Percentiles rank a stretch among this genome's conserved stretches.
phyloP scores from a whole-genome alignment of 2,329 filamentous ascomycete genomes.

The Neurospora sp. region DNA sequence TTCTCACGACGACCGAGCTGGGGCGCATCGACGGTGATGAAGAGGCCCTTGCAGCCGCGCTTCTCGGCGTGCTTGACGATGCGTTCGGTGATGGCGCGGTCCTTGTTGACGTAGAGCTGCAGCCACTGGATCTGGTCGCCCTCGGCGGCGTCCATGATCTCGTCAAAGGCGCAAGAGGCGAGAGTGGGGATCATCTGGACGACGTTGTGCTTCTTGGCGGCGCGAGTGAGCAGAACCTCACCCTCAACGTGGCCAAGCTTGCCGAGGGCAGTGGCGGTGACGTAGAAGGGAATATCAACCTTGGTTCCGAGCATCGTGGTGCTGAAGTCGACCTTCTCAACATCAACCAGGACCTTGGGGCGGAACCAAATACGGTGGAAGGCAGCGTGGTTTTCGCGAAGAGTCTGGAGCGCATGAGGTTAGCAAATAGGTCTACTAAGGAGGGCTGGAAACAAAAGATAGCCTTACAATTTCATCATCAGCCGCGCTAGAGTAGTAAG shows the following conservation, averaged over 20 bases:
- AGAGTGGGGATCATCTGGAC: constrained; percentile 98
- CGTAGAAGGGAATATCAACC: constrained; percentile 81
- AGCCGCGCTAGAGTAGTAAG: constrained; percentile 90
- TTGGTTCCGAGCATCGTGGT: constrained; percentile 92
- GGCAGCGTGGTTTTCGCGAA: constrained; percentile 90
- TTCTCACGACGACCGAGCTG: constrained; percentile 93
- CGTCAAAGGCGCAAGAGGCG: constrained; percentile 93
- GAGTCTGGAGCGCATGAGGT: constrained; percentile 45
- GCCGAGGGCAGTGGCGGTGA: constrained; percentile 89
- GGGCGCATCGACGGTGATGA: constrained; percentile 96
- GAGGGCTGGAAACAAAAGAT: neutral
- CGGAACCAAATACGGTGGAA: constrained; percentile 98
- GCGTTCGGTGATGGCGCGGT: constrained; percentile 77
- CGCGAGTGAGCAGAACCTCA: constrained; percentile 81
- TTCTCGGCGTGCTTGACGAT: constrained; percentile 88
- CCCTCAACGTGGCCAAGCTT: constrained; percentile 92
- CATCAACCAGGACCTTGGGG: constrained; percentile 78
- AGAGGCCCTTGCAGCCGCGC: constrained; percentile 87
- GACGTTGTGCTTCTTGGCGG: constrained; percentile 75
- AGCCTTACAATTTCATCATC: constrained; percentile 71
- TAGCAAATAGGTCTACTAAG: neutral
- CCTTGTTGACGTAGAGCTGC: constrained; percentile 95
- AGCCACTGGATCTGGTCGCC: constrained; percentile 89
- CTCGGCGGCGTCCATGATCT: constrained; percentile 77
- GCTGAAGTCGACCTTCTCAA: constrained; percentile 73